Percentiles rank a stretch among this genome's conserved stretches.
phyloP scores from a whole-genome alignment of 345 rosid species.

The Acer yangbiense region DNA sequence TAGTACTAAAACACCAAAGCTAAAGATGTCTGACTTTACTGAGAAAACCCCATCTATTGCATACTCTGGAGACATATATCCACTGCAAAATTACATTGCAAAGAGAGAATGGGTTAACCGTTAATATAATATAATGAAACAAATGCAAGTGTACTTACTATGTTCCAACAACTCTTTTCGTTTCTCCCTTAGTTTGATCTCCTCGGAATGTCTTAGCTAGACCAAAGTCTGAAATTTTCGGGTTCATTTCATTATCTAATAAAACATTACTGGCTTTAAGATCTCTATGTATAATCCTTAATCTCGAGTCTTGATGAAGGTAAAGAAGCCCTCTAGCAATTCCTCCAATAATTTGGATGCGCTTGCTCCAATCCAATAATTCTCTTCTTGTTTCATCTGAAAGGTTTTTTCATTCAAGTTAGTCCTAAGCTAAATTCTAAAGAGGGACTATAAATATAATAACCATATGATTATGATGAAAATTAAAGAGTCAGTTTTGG shows the following conservation, averaged over 20 bases:
- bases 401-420: neutral
- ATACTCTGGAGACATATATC: constrained; percentile 60
- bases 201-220: constrained; percentile 52
- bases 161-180: constrained; percentile 55
- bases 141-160: constrained; percentile 34
- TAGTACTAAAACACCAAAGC: constrained; percentile 47
- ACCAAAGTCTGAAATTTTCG: constrained; percentile 57
- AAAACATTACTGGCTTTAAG: constrained; percentile 51
- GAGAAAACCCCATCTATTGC: constrained; percentile 54
- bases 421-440: neutral
- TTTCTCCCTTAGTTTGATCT: constrained; percentile 20
- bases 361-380: constrained; percentile 29
- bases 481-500: neutral
- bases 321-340: constrained; percentile 53
- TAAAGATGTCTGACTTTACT: constrained; percentile 44
- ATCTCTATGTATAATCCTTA: constrained; percentile 54
- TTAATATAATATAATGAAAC: neutral
- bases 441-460: neutral
- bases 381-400: constrained; percentile 31
- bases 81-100: constrained; percentile 25
- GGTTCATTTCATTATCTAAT: constrained; percentile 39
- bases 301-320: constrained; percentile 53
- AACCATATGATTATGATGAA: neutral
- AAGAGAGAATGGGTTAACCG: neutral
- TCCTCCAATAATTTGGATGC: constrained; percentile 41